Evolutionary conservation across 306 rosid genomes (phyloP), one percentile per base, ranked within the genome.

Genomic region (Coriaria nepalensis): DNA sequence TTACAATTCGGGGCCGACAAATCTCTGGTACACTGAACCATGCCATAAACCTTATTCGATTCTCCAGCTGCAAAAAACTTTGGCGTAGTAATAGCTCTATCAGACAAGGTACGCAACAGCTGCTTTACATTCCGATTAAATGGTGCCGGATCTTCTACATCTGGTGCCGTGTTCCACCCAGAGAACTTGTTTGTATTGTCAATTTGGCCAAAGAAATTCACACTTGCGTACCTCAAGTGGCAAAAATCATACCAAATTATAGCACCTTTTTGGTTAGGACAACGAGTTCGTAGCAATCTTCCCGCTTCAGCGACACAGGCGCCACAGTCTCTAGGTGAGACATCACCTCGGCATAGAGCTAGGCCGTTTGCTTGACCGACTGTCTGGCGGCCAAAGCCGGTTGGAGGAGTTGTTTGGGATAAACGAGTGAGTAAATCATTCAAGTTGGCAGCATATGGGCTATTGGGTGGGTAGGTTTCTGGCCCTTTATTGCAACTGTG

Each of bases 291-390:
- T 7, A 71, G 52, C 41, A 65, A 58, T n/a, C 40, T 42, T 37
- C 29, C 12, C 0, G 63, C 73, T 5, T 35, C 68, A 40, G 14
- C 39, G 5, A 62, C 51, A 20, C 77, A 72, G 7, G 68, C 47
- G 5, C 40, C 57, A 45, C 77, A 72, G 35, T 56, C 38, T 9
- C 32, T 10, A 35, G 47, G 2, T 0, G 69, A 42, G 32, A 66
- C 69, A n/a, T 72, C 77, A 0, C 73, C 77, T 4, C 69, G 77
- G 56, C 77, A 72, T 4, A 72, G 64, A 2, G 63, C 69, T 0
- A 72, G 33, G 6, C 60, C 77, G 6, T 61, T 62, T 2, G 13
- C 68, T 11, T 61, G 11, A 9, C 72, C 68, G n/a, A 46, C 8
- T 4, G 67, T 14, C 29, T 32, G 29, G 10, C 29, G 50, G 29